phyloP scores from a whole-genome alignment of 345 rosid genomes.

The Gossypium thurberi region DNA sequence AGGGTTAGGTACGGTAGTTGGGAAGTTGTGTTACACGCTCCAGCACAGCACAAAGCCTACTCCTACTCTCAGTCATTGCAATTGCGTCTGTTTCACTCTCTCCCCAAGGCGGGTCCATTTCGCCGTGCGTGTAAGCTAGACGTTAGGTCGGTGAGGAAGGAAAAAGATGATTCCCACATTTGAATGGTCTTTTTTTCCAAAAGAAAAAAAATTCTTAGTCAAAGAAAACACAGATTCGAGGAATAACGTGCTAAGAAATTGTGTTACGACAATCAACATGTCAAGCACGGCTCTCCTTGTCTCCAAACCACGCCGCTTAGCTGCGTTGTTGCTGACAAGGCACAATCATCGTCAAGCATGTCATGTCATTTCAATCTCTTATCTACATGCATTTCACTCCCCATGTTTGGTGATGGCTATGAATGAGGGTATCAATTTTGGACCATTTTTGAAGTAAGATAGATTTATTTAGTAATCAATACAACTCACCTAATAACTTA shows the following conservation, averaged over 20 bases:
- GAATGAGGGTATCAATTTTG: neutral
- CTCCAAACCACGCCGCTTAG: neutral
- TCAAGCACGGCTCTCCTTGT: constrained; percentile 7
- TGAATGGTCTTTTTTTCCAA: neutral
- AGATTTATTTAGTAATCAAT: too few relatives aligned
- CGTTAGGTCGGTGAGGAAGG: neutral
- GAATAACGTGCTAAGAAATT: constrained; percentile 1
- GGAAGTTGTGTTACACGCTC: constrained; percentile 14
- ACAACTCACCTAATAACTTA: too few relatives aligned
- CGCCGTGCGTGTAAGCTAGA: neutral
- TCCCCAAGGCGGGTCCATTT: neutral
- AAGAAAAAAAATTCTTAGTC: neutral
- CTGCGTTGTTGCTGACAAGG: constrained; percentile 7
- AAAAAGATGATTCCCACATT: neutral
- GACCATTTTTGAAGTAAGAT: neutral
- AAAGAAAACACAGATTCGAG: neutral
- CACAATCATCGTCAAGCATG: neutral
- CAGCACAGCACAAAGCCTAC: neutral
- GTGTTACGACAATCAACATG: neutral
- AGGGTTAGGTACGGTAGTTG: constrained; percentile 24
- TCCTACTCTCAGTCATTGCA: neutral
- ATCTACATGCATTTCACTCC: neutral
- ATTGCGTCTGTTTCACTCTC: neutral
- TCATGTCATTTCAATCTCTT: constrained; percentile 1
- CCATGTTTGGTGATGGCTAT: too few relatives aligned